A percentile compares a stretch with the other conserved stretches of the same genome.
Conservation (phyloP, 2,329 filamentous ascomycete genomes). For the Coniochaeta prunicola region DNA sequence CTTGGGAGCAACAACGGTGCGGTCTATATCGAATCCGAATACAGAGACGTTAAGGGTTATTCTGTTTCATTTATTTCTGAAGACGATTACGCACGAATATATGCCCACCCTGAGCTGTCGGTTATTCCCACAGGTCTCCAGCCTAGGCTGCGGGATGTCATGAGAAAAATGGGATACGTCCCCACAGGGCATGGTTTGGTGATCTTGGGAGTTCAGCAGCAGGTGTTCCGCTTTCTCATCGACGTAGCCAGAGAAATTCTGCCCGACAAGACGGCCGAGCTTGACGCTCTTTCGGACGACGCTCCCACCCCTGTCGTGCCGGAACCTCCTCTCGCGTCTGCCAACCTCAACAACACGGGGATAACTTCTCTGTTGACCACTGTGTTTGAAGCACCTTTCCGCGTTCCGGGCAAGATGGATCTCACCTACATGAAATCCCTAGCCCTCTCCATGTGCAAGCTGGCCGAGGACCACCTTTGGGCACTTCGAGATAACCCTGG, state of each 20-base stretch:
- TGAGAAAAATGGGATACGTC: neutral
- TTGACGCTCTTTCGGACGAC: neutral
- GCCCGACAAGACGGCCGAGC: neutral
- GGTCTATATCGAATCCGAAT: neutral
- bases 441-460: conserved; percentile 2
- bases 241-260: neutral
- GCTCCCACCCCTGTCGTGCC: neutral
- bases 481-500: conserved; percentile 11
- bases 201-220: neutral
- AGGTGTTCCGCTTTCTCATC: neutral
- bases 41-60: neutral
- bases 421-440: neutral
- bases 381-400: conserved; percentile 8
- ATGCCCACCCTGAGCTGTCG: too few species aligned
- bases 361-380: neutral
- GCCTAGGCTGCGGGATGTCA: neutral
- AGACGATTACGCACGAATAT: neutral
- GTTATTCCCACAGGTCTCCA: too few species aligned
- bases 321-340: neutral
- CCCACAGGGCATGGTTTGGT: neutral
- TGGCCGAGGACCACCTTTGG: conserved; percentile 10
- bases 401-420: conserved; percentile 6
- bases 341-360: neutral
- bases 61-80: neutral
- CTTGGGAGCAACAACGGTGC: neutral